These are phyloP conservation scores for Thalassiosira exigua DNA, from an alignment of 352 stramenopile species.

Conservation along the genomic window DNA sequence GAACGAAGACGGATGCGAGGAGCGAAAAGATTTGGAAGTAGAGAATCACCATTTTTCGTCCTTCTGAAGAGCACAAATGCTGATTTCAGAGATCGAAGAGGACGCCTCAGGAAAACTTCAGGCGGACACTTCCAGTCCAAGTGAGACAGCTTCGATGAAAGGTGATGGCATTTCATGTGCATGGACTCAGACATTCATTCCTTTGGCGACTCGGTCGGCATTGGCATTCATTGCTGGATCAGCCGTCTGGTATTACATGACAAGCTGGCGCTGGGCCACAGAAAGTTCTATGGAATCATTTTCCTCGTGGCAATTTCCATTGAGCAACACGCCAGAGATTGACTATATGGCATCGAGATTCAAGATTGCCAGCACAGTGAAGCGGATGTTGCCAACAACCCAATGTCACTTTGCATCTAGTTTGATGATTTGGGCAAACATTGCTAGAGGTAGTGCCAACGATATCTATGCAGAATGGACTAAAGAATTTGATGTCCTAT, in stretches of 20 bases:
- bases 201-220: too few relatives aligned
- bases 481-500: conserved; percentile 26
- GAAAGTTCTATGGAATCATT: too few relatives aligned
- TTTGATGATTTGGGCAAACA: neutral
- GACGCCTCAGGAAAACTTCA: too few relatives aligned
- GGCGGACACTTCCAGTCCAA: too few relatives aligned
- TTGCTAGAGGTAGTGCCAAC: neutral
- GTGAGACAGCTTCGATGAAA: neutral
- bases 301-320: too few relatives aligned
- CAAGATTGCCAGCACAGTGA: neutral
- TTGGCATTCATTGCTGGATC: too few relatives aligned
- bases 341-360: neutral
- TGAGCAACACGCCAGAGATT: too few relatives aligned
- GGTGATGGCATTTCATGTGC: neutral
- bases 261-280: too few relatives aligned
- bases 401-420: neutral
- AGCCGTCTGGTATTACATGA: too few relatives aligned
- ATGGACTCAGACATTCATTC: too few relatives aligned
- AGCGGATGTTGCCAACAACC: neutral
- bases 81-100: conserved; percentile 20
- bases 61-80: conserved; percentile 23
- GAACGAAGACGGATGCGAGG: conserved; percentile 7
- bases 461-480: conserved; percentile 4
- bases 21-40: conserved; percentile 7
- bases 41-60: conserved; percentile 29